These are phyloP conservation scores for Yamadazyma triangularis DNA, from an alignment of 1,139 yeast species.

Conservation along the genomic window DNA sequence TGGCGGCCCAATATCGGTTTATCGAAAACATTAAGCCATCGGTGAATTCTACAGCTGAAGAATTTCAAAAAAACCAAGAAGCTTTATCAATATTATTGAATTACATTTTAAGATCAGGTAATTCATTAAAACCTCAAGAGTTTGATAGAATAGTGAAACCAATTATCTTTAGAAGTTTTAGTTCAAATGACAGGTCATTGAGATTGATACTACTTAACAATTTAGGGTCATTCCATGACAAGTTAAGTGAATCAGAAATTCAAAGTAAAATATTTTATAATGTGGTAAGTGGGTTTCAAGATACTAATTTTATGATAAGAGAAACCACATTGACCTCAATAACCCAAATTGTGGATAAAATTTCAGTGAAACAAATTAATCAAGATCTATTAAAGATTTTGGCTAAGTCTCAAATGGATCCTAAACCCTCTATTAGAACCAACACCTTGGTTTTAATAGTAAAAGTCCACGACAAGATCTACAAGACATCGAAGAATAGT, in stretches of 20 bases:
- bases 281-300: slow-evolving; percentile 76
- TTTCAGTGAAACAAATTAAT: slow-evolving; percentile 78
- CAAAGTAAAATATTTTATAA: slow-evolving; percentile 67
- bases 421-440: slow-evolving; percentile 77
- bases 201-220: slow-evolving; percentile 65
- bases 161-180: slow-evolving; percentile 56
- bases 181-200: slow-evolving; percentile 69
- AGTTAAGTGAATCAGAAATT: slow-evolving; percentile 56
- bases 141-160: slow-evolving; percentile 56
- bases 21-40: slow-evolving; percentile 18
- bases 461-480: slow-evolving; percentile 62
- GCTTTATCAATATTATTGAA: slow-evolving; percentile 40
- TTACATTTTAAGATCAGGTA: slow-evolving; percentile 43
- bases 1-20: slow-evolving; percentile 35
- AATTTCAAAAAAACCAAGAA: slow-evolving; percentile 32
- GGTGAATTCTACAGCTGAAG: slow-evolving; percentile 24
- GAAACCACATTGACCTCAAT: slow-evolving; percentile 78
- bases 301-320: slow-evolving; percentile 74
- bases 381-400: slow-evolving; percentile 76
- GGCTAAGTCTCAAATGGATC: slow-evolving; percentile 87
- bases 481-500: slow-evolving; percentile 54
- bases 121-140: slow-evolving; percentile 29
- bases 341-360: slow-evolving; percentile 56
- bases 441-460: slow-evolving; percentile 78
- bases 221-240: slow-evolving; percentile 51